Base-by-base conservation (phyloP, 1,284 basidiomycete species). In the Sanghuangporus weigelae region DNA sequence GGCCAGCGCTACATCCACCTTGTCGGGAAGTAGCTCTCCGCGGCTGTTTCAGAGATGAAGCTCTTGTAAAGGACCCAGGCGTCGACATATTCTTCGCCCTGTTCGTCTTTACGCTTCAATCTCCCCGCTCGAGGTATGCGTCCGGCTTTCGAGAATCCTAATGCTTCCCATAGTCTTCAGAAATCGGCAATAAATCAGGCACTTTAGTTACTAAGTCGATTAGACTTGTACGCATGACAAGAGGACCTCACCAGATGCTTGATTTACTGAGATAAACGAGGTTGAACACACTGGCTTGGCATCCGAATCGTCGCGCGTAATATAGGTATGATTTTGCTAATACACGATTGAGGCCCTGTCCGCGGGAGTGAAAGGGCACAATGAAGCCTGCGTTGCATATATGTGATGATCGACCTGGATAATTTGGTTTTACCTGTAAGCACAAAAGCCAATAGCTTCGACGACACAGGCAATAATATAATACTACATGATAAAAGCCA, bases 351-450 rank as follows among this genome's bases (percentile, higher is more conserved):
- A 93, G 83, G 46, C 91, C 89, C 46, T 81, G 77, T 4, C 86
- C 87, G 35, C 94, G 83, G 59, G 87, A 84, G 0, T 71, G 67
- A 2, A 83, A 81, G 7, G 90, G 87, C 2, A 97, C 91, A 46
- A 98, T 79, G 75, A 98, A 98, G 1, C 95, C 95, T 2, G 84
- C 94, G 71, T 95, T 95, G 76, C 92, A 95, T 61, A 91, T 91
- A 80, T 96, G 95, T 44, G 92, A 94, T 3, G 92, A 93, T 65
- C 95, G 83, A n/a, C 95, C 94, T 2, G 92, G 93, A 76, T 96
- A 95, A 74, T 95, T 95, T 42, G 93, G 92, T 76, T 95, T 96
- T 65, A 95, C 83, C 83, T 88, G 67, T 56, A 60, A 63, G 40
- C 44, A 60, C 39, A 54, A 39, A 53, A 14, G 44, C 19, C 14